Conservation (phyloP, 176 grass and related monocot genomes). For the Phragmites australis region DNA sequence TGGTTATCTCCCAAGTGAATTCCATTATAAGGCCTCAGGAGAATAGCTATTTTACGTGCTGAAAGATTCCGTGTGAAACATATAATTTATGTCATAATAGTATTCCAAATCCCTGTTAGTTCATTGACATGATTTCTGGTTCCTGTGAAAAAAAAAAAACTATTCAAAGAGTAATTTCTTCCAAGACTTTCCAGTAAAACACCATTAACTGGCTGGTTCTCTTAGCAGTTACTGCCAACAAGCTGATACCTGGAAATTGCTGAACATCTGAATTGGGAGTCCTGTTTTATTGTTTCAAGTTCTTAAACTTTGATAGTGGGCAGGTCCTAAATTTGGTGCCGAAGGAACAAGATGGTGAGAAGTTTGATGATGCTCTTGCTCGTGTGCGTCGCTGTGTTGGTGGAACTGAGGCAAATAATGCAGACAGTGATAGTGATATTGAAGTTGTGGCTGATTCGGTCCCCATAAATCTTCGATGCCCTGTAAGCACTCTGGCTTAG, state of each 20-base stretch:
- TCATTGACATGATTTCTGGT: not conserved
- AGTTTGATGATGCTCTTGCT: conserved; percentile 70
- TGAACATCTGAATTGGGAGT: conserved; percentile 6
- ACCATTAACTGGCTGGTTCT: conserved; percentile 8
- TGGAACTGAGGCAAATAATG: conserved; percentile 63
- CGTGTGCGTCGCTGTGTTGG: conserved; percentile 84
- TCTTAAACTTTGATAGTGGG: conserved; percentile 24
- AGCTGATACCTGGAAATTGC: conserved; percentile 29
- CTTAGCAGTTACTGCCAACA: conserved; percentile 6
- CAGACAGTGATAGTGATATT: conserved; percentile 84
- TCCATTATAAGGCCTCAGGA: not conserved
- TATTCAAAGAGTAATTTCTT: not conserved
- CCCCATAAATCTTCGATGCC: conserved; percentile 83
- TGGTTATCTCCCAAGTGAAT: not conserved
- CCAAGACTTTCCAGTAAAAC: not conserved
- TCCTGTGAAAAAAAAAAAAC: too few species aligned
- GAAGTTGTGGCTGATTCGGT: conserved; percentile 86
- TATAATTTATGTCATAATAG: conserved; percentile 6
- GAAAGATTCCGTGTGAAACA: not conserved
- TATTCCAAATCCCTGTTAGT: conserved; percentile 20
- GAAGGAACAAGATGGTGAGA: conserved; percentile 84
- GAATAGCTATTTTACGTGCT: not conserved
- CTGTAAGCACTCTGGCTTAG: conserved; percentile 61
- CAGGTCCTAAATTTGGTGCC: conserved; percentile 83
- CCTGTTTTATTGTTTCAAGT: conserved; percentile 23